Percentiles rank a stretch among this genome's conserved stretches.
phyloP scores from a whole-genome alignment of 2,329 filamentous ascomycete species.

The Talaromyces sp. region DNA sequence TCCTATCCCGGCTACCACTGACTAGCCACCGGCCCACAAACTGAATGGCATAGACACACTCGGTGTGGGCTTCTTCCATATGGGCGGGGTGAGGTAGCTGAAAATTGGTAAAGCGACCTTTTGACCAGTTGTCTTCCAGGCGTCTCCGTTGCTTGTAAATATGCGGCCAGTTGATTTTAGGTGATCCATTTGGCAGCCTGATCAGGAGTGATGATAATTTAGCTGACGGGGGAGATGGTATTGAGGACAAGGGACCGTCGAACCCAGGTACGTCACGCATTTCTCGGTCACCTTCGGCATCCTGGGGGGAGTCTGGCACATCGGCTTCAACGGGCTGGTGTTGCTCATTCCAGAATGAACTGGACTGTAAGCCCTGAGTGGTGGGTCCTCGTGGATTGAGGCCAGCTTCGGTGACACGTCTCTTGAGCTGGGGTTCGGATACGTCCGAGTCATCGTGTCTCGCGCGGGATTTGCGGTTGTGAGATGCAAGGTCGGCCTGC shows the following conservation, averaged over 20 bases:
- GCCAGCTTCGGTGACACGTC: slow-evolving; percentile 44
- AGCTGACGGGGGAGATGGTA: background rate
- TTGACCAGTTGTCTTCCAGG: slow-evolving; percentile 87
- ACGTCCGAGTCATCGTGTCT: slow-evolving; percentile 43
- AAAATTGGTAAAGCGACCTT: slow-evolving; percentile 76
- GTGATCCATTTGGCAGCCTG: slow-evolving; percentile 26
- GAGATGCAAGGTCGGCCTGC: slow-evolving; percentile 32
- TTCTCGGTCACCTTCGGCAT: slow-evolving; percentile 36
- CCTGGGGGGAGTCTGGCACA: slow-evolving; percentile 14
- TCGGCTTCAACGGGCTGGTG: slow-evolving; percentile 45
- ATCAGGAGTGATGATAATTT: slow-evolving; percentile 25
- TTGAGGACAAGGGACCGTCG: background rate
- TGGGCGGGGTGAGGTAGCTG: slow-evolving; percentile 81
- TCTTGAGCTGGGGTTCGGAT: slow-evolving; percentile 49
- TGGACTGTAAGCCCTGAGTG: background rate
- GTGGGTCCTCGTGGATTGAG: slow-evolving; percentile 31
- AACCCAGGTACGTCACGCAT: slow-evolving; percentile 35
- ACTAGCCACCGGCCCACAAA: slow-evolving; percentile 81
- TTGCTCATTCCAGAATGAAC: slow-evolving; percentile 40
- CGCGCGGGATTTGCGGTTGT: slow-evolving; percentile 42
- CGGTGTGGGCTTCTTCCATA: slow-evolving; percentile 75
- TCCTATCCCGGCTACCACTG: slow-evolving; percentile 85
- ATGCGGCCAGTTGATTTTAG: slow-evolving; percentile 82
- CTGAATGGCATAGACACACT: slow-evolving; percentile 94
- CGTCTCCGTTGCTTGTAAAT: slow-evolving; percentile 81